Percentiles rank a stretch among this genome's conserved stretches.
phyloP scores from a whole-genome alignment of 306 rosid genomes.

The Prinsepia uniflora region DNA sequence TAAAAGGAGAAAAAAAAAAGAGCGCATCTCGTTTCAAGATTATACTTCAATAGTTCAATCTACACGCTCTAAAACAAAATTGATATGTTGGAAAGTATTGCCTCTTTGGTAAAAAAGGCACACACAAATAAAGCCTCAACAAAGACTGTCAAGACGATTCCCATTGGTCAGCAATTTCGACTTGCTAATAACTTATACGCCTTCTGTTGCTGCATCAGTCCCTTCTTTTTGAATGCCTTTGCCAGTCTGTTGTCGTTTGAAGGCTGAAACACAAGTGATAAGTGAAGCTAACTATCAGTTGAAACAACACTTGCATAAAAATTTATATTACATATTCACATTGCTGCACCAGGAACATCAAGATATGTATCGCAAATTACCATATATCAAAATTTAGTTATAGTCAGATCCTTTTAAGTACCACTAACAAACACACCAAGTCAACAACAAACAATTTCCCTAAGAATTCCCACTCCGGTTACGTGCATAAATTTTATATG shows the following conservation, averaged over 20 bases:
- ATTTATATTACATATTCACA: not conserved
- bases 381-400: not conserved
- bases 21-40: too few species aligned
- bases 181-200: constrained; percentile 9
- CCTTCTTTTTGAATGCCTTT: constrained; percentile 21
- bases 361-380: not conserved
- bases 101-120: constrained; percentile 3
- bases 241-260: constrained; percentile 28
- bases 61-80: constrained; percentile 28
- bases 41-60: too few species aligned
- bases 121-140: constrained; percentile 3
- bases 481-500: not conserved
- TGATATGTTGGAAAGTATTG: constrained; percentile 23
- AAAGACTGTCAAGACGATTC: not conserved
- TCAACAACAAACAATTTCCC: not conserved
- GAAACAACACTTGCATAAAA: not conserved
- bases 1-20: too few species aligned
- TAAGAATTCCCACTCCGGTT: not conserved
- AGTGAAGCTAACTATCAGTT: not conserved
- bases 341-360: not conserved
- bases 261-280: constrained; percentile 26
- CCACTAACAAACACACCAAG: not conserved
- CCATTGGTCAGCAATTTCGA: constrained; percentile 10
- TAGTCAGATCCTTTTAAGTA: constrained; percentile 1
- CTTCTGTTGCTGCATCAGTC: constrained; percentile 32